Base-by-base conservation (phyloP, 768 basidiomycete species). In the Podaxis rugospora region DNA sequence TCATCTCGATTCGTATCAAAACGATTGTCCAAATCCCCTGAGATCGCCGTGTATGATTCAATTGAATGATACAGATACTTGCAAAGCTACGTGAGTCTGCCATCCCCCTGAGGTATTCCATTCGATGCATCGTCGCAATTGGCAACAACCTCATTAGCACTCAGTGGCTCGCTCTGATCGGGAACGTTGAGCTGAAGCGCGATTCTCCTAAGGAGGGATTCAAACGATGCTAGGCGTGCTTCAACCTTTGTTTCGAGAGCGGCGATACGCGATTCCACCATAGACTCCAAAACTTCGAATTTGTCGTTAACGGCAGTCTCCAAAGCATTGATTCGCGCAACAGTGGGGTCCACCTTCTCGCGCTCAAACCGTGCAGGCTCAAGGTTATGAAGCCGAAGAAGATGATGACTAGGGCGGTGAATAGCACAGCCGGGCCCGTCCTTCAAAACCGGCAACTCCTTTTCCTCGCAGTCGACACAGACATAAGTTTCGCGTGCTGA, bases 401-500 rank as follows among this genome's bases (percentile, higher is more conserved):
- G 57, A 11, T 49, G 57, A 40, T 58, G 57, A 25, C 51, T 21
- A 16, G 47, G 21, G 18, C 36, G 57, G n/a, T 58, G 57, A 21
- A 50, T 18, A 13, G 18, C 9, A 16, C 32, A 37, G 16, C 47
- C 36, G 1, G 57, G 57, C 9, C 44, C 44, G 7, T 50, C 57
- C 4, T 39, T 58, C 36, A 50, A 11, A 3, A 50, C 36, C 1
- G 35, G 21, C 5, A 25, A 16, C 16, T 50, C 57, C 16, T 56
- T 51, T 23, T 55, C 40, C 25, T 62, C 61, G 21, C 54, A 62
- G 23, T 56, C 61, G 3, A 44, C 28, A 18, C 54, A 62, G 1
- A 62, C 25, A 28, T 49, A 62, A 9, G 55, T 56, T 27, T 62
- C 61, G 4, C 49, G 55, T 21, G 61, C 54, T 62, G 14, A 3